A percentile compares a stretch with the other conserved stretches of the same genome.
These are phyloP conservation scores for Trichaptum fuscoviolaceum DNA, from an alignment of 768 basidiomycete species.

Conservation along the genomic window DNA sequence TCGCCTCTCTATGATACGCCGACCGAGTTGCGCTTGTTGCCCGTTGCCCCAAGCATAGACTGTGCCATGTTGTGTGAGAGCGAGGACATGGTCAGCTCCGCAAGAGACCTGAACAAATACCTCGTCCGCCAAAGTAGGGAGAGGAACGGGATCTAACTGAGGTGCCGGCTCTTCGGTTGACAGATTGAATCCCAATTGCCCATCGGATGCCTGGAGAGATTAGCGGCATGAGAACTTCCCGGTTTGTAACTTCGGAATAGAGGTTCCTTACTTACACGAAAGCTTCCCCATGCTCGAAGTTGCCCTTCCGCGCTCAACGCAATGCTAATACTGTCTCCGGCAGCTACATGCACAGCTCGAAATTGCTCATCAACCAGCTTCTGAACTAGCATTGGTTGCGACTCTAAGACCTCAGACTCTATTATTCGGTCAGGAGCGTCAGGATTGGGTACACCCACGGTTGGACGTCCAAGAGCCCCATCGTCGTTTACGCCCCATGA, in stretches of 20 bases:
- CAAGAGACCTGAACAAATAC: slow-evolving; percentile 14
- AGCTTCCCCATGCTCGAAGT: slow-evolving; percentile 38
- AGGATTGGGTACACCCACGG: slow-evolving; percentile 27
- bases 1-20: slow-evolving; percentile 37
- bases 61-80: slow-evolving; percentile 38
- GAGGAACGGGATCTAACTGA: slow-evolving; percentile 10
- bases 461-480: slow-evolving; percentile 29
- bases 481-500: slow-evolving; percentile 29
- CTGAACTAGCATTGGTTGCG: slow-evolving; percentile 29
- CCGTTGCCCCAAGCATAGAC: slow-evolving; percentile 44
- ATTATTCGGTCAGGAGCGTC: slow-evolving; percentile 18
- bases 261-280: slow-evolving; percentile 19
- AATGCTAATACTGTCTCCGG: slow-evolving; percentile 38
- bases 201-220: slow-evolving; percentile 11
- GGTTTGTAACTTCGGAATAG: too few relatives aligned
- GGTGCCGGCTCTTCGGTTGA: slow-evolving; percentile 12
- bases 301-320: slow-evolving; percentile 36
- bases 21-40: slow-evolving; percentile 39
- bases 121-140: slow-evolving; percentile 8
- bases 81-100: slow-evolving; percentile 43
- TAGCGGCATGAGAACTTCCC: neutral
- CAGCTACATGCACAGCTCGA: slow-evolving; percentile 34
- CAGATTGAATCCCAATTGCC: slow-evolving; percentile 12
- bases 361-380: slow-evolving; percentile 32
- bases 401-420: slow-evolving; percentile 32